phyloP scores from a whole-genome alignment of 805 yeast genomes.

The Cyberlindnera japonica region DNA sequence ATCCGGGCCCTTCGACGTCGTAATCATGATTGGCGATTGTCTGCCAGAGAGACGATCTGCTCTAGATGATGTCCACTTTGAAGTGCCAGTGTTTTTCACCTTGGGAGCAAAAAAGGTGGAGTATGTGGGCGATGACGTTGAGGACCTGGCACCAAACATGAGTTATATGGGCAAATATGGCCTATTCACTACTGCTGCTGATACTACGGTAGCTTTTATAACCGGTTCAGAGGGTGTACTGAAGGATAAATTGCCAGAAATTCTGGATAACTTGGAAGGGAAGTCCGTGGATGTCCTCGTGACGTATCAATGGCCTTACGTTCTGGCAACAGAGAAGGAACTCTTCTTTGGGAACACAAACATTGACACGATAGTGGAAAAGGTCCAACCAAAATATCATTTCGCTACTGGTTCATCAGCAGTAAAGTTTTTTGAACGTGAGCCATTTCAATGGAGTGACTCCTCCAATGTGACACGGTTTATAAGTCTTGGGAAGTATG shows the following conservation, averaged over 20 bases:
- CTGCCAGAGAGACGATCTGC: not conserved
- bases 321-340: conserved; percentile 43
- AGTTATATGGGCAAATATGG: conserved; percentile 31
- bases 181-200: conserved; percentile 38
- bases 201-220: conserved; percentile 46
- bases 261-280: conserved; percentile 23
- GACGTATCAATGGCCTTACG: conserved; percentile 57
- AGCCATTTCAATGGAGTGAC: conserved; percentile 55
- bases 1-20: conserved; percentile 64
- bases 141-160: conserved; percentile 5
- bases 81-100: conserved; percentile 23
- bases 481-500: conserved; percentile 60
- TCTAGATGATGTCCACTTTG: conserved; percentile 3
- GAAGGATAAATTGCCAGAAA: conserved; percentile 24
- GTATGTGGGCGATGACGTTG: conserved; percentile 5
- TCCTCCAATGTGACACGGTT: conserved; percentile 49
- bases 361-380: conserved; percentile 44
- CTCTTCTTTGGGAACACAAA: conserved; percentile 42
- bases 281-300: conserved; percentile 51
- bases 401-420: conserved; percentile 51
- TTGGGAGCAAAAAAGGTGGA: conserved; percentile 18
- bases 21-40: conserved; percentile 50
- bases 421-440: conserved; percentile 50
- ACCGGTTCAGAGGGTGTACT: conserved; percentile 28
- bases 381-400: conserved; percentile 60